Conservation (phyloP, 2,329 filamentous ascomycete species). For the Talaromyces pinophilus region DNA sequence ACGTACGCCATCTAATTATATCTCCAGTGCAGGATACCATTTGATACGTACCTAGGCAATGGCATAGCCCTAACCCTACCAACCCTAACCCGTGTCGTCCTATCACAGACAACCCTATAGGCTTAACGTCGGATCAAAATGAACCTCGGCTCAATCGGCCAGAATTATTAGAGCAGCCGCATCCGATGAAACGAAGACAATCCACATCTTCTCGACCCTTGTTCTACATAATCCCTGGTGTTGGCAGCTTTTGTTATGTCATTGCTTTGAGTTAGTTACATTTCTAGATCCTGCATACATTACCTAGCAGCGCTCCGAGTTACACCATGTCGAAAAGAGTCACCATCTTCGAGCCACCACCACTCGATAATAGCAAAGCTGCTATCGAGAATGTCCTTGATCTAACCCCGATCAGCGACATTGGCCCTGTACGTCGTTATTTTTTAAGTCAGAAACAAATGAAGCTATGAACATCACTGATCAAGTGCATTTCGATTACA, state of each 20-base stretch:
- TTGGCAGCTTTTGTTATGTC: background rate
- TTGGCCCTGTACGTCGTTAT: conserved; percentile 59
- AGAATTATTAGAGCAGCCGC: background rate
- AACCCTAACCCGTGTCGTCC: background rate
- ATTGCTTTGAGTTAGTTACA: background rate
- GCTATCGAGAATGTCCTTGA: conserved; percentile 88
- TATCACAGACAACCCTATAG: background rate
- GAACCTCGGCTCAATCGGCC: conserved; percentile 10
- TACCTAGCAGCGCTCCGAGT: no score
- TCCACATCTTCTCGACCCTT: background rate
- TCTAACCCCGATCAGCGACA: conserved; percentile 68
- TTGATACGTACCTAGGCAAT: background rate
- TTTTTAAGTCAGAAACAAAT: background rate
- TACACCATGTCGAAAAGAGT: conserved; percentile 31
- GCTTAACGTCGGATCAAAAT: background rate
- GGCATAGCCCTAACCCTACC: background rate
- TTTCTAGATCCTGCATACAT: no score
- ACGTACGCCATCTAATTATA: no score
- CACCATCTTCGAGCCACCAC: conserved; percentile 74
- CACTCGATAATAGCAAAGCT: conserved; percentile 69
- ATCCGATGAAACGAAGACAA: background rate
- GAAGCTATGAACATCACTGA: background rate
- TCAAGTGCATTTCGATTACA: conserved; percentile 34
- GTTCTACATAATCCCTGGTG: background rate
- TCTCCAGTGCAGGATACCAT: no score